These are phyloP conservation scores for Abrus precatorius DNA, from an alignment of 306 rosid species.

Conservation along the genomic window DNA sequence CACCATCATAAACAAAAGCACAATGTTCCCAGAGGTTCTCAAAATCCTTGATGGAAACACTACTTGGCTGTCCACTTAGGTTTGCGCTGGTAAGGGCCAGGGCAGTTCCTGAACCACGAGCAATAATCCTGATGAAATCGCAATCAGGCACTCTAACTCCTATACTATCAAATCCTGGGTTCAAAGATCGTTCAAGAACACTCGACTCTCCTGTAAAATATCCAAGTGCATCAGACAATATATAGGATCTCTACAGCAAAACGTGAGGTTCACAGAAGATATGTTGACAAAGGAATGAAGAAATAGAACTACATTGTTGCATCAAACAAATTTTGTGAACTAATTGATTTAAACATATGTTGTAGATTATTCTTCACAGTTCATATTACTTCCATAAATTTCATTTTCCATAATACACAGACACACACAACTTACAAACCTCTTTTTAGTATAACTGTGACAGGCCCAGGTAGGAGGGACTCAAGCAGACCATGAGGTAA, in stretches of 20 bases:
- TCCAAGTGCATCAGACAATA: conserved; percentile 47
- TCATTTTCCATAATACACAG: conserved; percentile 2
- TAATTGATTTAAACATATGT: conserved; percentile 1
- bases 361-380: not conserved
- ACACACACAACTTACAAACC: conserved; percentile 58
- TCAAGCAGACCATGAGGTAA: conserved; percentile 83
- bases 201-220: conserved; percentile 83
- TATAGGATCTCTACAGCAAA: not conserved
- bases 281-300: conserved; percentile 20
- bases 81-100: conserved; percentile 96
- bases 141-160: conserved; percentile 93
- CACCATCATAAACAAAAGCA: conserved; percentile 83
- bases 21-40: conserved; percentile 86
- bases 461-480: conserved; percentile 92
- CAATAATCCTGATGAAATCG: conserved; percentile 79
- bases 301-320: conserved; percentile 10
- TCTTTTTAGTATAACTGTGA: conserved; percentile 80
- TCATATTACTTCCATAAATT: not conserved
- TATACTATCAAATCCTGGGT: conserved; percentile 87
- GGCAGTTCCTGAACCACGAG: conserved; percentile 79
- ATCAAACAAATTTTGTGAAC: not conserved
- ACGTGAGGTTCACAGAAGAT: conserved; percentile 9
- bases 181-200: conserved; percentile 82
- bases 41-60: conserved; percentile 81
- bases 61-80: conserved; percentile 88